These are phyloP conservation scores for Epichloe coenophiala DNA, from an alignment of 2,329 filamentous ascomycete genomes.

Conservation along the genomic window DNA sequence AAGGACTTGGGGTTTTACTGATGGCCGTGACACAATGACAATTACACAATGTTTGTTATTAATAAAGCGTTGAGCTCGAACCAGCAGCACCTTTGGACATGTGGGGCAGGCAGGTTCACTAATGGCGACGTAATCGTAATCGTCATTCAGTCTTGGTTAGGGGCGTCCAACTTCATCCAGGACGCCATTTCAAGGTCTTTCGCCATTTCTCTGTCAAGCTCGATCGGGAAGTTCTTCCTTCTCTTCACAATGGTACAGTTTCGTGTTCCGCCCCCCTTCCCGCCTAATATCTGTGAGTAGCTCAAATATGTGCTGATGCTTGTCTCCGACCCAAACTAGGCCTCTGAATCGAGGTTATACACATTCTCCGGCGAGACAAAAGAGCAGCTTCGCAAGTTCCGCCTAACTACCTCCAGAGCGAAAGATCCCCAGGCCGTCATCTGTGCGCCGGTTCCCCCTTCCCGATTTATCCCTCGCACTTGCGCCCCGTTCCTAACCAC, in stretches of 20 bases:
- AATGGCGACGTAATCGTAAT: too few species aligned
- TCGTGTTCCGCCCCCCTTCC: neutral
- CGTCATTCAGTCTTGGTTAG: too few species aligned
- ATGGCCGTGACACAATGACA: too few species aligned
- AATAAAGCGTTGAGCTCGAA: too few species aligned
- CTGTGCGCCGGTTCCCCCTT: constrained; percentile 41
- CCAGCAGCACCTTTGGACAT: too few species aligned
- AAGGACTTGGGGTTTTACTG: too few species aligned
- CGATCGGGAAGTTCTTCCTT: neutral
- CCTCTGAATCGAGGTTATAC: constrained; percentile 79
- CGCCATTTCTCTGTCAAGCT: too few species aligned
- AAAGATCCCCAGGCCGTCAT: constrained; percentile 84
- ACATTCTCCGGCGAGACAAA: constrained; percentile 85
- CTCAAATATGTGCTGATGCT: neutral
- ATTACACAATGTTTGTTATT: too few species aligned
- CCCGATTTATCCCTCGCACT: neutral
- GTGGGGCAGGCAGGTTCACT: too few species aligned
- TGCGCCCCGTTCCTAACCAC: neutral
- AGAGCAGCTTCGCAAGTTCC: constrained; percentile 86
- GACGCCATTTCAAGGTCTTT: too few species aligned
- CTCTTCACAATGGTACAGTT: neutral
- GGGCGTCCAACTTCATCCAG: too few species aligned
- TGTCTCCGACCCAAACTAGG: constrained; percentile 12
- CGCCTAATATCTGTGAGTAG: neutral
- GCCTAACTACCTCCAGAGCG: constrained; percentile 75